Evolutionary conservation across 2,329 filamentous ascomycete genomes (phyloP).

Genomic region (Fusarium redolens): DNA sequence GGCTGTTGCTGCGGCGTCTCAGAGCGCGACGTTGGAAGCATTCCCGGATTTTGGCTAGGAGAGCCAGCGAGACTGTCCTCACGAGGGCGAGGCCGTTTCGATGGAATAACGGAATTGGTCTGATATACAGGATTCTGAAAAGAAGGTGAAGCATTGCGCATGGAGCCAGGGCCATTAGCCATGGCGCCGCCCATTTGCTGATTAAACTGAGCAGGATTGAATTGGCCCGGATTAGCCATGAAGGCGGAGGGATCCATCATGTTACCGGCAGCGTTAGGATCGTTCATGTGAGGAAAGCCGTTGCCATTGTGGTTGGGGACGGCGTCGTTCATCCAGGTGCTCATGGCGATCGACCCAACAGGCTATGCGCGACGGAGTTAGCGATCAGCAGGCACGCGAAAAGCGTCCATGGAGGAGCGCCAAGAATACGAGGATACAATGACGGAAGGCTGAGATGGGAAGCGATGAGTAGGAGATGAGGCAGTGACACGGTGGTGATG

Average conservation of each 20-base stretch:
- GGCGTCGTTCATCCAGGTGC: conserved; percentile 78
- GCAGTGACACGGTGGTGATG: conserved; percentile 61
- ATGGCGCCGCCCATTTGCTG: conserved; percentile 67
- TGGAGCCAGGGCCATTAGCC: conserved; percentile 83
- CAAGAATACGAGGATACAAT: conserved; percentile 45
- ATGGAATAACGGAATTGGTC: conserved; percentile 87
- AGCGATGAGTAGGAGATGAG: conserved; percentile 51
- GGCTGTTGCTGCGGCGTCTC: conserved; percentile 88
- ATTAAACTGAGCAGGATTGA: conserved; percentile 71
- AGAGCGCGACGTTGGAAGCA: conserved; percentile 84
- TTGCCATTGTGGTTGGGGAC: conserved; percentile 77
- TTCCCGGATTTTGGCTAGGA: conserved; percentile 78
- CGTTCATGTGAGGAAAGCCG: conserved; percentile 73
- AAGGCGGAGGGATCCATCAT: conserved; percentile 76
- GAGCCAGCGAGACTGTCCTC: conserved; percentile 89
- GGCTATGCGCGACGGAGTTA: conserved; percentile 58
- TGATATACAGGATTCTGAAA: conserved; percentile 84
- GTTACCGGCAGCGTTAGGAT: conserved; percentile 65
- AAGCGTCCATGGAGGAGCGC: conserved; percentile 55
- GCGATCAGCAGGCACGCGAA: conserved; percentile 55
- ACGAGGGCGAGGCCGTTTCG: conserved; percentile 83
- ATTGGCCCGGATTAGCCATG: conserved; percentile 69
- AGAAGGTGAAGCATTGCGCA: conserved; percentile 83
- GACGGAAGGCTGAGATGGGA: conserved; percentile 54
- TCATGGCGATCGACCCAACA: conserved; percentile 69